Conservation (phyloP, 2,329 filamentous ascomycete species). For the Teratosphaeria pseudoeucalypti region DNA sequence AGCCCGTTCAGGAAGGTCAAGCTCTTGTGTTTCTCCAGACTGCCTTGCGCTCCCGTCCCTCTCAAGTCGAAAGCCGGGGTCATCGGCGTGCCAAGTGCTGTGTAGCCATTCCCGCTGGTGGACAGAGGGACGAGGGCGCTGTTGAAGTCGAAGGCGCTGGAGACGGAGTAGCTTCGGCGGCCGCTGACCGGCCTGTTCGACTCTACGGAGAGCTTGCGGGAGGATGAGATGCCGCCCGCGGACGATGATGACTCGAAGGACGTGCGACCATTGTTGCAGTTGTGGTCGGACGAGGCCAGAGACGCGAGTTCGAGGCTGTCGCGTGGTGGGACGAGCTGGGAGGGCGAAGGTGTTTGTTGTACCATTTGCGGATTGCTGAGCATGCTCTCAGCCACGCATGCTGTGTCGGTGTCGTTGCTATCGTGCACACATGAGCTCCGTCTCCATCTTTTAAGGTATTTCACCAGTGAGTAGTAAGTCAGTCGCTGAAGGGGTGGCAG, state of each 20-base stretch:
- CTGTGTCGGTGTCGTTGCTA: not conserved
- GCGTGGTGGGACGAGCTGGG: constrained; percentile 41
- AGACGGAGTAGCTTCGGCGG: constrained; percentile 72
- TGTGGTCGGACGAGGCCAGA: constrained; percentile 62
- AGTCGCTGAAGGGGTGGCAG: no score
- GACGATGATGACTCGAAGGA: constrained; percentile 58
- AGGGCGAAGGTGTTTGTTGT: not conserved
- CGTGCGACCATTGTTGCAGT: constrained; percentile 34
- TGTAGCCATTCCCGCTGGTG: constrained; percentile 66
- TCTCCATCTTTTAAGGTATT: not conserved
- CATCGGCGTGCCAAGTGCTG: constrained; percentile 69
- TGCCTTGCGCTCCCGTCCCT: constrained; percentile 25
- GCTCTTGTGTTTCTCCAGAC: constrained; percentile 88
- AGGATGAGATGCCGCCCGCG: constrained; percentile 76
- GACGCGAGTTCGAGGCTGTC: constrained; percentile 96
- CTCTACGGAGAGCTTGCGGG: constrained; percentile 77
- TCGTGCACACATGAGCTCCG: not conserved
- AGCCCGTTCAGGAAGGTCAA: constrained; percentile 90
- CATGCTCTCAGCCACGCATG: not conserved
- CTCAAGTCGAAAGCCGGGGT: constrained; percentile 41
- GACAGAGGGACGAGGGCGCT: constrained; percentile 85
- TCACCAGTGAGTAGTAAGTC: not conserved
- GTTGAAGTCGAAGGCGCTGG: constrained; percentile 92
- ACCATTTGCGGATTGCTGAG: not conserved
- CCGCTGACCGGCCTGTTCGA: constrained; percentile 35